Evolutionary conservation across 108 stramenopile genomes (phyloP).

Genomic region (Parietichytrium sp.): DNA sequence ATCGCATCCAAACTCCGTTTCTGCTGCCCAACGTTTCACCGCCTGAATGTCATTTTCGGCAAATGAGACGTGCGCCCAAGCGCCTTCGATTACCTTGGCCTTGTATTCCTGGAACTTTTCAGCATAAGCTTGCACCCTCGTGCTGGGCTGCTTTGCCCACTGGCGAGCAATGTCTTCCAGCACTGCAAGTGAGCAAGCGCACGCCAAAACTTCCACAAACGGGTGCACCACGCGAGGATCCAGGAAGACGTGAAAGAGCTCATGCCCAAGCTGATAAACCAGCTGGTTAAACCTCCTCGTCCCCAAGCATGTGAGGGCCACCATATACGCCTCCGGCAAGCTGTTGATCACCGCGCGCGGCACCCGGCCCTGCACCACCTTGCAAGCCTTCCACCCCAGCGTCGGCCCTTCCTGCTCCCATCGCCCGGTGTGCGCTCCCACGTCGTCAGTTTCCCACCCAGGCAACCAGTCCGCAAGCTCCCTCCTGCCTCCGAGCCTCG

Average conservation of each 20-base stretch:
- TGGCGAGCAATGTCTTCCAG: not conserved
- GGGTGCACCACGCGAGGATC: conserved; percentile 7
- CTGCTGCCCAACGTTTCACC: not conserved
- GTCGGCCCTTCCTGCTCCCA: conserved; percentile 34
- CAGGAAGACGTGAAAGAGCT: not conserved
- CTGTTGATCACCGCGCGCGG: conserved; percentile 3
- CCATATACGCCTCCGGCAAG: not conserved
- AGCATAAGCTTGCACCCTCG: not conserved
- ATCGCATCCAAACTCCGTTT: not conserved
- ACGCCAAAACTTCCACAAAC: conserved; percentile 15
- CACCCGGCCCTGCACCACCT: not conserved
- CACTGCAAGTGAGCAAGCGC: conserved; percentile 11
- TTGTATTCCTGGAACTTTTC: not conserved
- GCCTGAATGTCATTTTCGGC: not conserved
- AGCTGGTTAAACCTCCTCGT: conserved; percentile 12
- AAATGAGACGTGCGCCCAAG: not conserved
- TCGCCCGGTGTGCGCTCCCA: too few species aligned
- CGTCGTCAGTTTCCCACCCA: too few species aligned
- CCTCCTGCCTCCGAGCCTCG: too few species aligned
- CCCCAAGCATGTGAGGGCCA: not conserved
- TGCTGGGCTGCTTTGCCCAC: not conserved
- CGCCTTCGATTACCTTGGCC: not conserved
- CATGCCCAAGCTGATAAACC: conserved; percentile 10
- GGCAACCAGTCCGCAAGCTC: too few species aligned
- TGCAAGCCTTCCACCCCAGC: not conserved